A percentile compares a stretch with the other conserved stretches of the same genome.
Conservation (phyloP, 2,329 filamentous ascomycete species). For the Colletotrichum aenigma region DNA sequence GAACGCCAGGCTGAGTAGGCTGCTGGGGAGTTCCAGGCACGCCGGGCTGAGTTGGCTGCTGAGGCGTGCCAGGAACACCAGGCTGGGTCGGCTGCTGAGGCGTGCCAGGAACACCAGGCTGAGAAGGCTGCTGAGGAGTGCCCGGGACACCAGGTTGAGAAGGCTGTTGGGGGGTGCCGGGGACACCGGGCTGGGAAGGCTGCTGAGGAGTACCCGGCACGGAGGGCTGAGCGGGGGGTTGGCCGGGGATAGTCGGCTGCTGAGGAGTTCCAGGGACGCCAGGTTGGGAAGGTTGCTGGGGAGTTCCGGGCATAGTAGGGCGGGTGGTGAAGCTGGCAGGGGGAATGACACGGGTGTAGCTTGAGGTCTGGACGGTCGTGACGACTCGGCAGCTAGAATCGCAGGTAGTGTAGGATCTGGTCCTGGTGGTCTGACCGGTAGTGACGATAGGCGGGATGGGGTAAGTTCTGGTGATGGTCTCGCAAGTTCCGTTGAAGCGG, state of each 20-base stretch:
- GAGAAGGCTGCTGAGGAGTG: neutral
- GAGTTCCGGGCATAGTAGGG: neutral
- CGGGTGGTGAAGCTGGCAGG: neutral
- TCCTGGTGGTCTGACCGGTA: neutral
- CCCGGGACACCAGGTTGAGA: neutral
- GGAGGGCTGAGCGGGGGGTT: too few species aligned
- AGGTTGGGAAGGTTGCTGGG: neutral
- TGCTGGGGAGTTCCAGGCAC: neutral
- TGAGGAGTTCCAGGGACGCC: neutral
- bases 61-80: neutral
- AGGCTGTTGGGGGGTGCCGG: neutral
- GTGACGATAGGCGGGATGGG: neutral
- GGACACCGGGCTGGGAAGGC: neutral
- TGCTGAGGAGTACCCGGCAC: neutral
- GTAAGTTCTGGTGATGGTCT: neutral
- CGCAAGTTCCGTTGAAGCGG: neutral
- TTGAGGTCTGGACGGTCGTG: neutral
- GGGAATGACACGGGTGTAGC: neutral
- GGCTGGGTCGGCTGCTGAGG: neutral
- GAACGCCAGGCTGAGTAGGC: neutral
- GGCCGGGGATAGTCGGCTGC: too few species aligned
- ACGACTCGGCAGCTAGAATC: neutral
- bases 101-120: neutral
- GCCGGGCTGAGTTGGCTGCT: neutral
- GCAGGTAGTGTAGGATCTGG: neutral